Base-by-base conservation (phyloP, 208 protist genomes). In the Tetramitus jugosus region DNA sequence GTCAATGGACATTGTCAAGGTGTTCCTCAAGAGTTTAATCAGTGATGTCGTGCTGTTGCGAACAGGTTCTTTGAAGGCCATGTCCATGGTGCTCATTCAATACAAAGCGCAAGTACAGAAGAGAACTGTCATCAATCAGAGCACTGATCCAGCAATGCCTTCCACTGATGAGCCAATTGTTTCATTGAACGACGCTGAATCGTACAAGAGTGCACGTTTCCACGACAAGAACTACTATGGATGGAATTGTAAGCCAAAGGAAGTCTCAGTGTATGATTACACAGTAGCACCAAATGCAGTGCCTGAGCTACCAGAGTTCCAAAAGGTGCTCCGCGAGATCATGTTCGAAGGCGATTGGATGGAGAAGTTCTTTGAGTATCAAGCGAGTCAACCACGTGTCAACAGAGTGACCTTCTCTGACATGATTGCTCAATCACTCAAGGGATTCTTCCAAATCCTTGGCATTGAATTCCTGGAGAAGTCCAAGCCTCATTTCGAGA, bases 401-500 rank as follows among this genome's bases (percentile, higher is more conserved):
- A 23, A 74, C 35, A 3, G 26, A 52, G 33, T 35, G 23, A 20
- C 3, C 17, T 77, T 61, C 26, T 29, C 26, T 42, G 26, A 61
- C 14, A 35, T 4, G 20, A 33, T 33, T 37, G 17, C 74, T 23
- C 61, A 77, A 56, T 56, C 61, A 8, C 52, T 69, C n/a, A 77
- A 77, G 39, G 74, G 74, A 17, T 23, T 77, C 6, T 77, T 77
- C 29, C 74, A 77, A 69, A 39, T 77, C 1, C 33, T 52, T 42
- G 74, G 74, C 6, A 53, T 37, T 69, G 23, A 77, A 56, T 6
- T 35, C 14, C 61, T 77, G 17, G 20, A 67, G 3, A 26, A 42
- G 4, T 20, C 37, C 2, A 37, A 77, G 23, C 26, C 26, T n/a
- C 26, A 37, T 35, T 37, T 71, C 20, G 74, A 77, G 3, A 35